These are phyloP conservation scores for Cajanus cajan DNA, from an alignment of 306 rosid species.

Conservation along the genomic window DNA sequence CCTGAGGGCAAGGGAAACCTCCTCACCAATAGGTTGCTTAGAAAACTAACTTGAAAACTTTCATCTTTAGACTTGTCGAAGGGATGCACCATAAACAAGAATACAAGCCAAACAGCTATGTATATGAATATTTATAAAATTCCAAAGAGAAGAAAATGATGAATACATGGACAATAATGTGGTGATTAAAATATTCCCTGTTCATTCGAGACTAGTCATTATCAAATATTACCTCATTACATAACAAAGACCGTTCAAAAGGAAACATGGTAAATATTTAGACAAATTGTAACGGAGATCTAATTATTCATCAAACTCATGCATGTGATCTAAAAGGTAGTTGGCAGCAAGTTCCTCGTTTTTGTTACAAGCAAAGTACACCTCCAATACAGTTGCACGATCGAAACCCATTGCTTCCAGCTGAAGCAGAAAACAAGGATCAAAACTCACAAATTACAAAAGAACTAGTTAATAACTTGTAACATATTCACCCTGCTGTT, in stretches of 20 bases:
- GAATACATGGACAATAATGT: slow-evolving; percentile 35
- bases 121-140: slow-evolving; percentile 28
- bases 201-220: slow-evolving; percentile 29
- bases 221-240: slow-evolving; percentile 34
- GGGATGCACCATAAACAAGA: not conserved
- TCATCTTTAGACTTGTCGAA: not conserved
- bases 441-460: not conserved
- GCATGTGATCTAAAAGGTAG: slow-evolving; percentile 78
- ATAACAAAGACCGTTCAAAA: slow-evolving; percentile 27
- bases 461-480: not conserved
- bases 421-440: slow-evolving; percentile 36
- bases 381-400: slow-evolving; percentile 74
- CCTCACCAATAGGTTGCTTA: not conserved
- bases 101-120: slow-evolving; percentile 15
- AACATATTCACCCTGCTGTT: too few relatives aligned
- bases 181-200: slow-evolving; percentile 28
- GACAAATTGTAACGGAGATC: not conserved
- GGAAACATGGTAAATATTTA: slow-evolving; percentile 24
- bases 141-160: slow-evolving; percentile 10
- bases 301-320: slow-evolving; percentile 70
- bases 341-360: slow-evolving; percentile 90
- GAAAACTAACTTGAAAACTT: not conserved
- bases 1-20: not conserved
- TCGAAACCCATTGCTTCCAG: slow-evolving; percentile 93
- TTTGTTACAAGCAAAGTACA: slow-evolving; percentile 81